A percentile compares a stretch with the other conserved stretches of the same genome.
These are phyloP conservation scores for Nyctanthes arbortristis DNA, from an alignment of 257 asterid species.

Conservation along the genomic window DNA sequence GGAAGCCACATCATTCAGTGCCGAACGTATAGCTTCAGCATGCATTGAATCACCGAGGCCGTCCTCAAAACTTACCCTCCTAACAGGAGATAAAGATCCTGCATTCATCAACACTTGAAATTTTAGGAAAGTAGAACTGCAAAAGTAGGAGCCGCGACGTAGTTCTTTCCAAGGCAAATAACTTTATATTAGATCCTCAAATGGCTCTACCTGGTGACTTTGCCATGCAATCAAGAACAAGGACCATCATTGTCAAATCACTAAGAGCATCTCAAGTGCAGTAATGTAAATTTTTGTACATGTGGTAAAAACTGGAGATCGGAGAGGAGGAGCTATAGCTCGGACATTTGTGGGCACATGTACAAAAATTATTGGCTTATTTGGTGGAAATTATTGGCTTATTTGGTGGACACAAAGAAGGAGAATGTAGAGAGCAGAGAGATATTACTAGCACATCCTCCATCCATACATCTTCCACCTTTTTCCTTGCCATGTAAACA, in stretches of 20 bases:
- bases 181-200: not conserved
- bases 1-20: conserved; percentile 78
- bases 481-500: too few relatives aligned
- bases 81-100: conserved; percentile 69
- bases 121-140: not conserved
- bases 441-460: too few relatives aligned
- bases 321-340: too few relatives aligned
- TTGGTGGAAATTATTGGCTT: too few relatives aligned
- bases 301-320: too few relatives aligned
- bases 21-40: conserved; percentile 80
- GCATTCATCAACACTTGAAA: conserved; percentile 11
- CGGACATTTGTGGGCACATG: too few relatives aligned
- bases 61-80: conserved; percentile 55
- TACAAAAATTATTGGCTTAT: too few relatives aligned
- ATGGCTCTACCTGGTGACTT: not conserved
- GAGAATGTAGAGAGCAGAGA: too few relatives aligned
- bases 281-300: too few relatives aligned
- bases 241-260: not conserved
- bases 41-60: conserved; percentile 48
- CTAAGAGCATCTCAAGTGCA: too few relatives aligned
- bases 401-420: too few relatives aligned
- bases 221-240: not conserved
- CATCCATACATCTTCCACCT: too few relatives aligned
- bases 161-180: not conserved
- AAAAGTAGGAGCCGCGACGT: not conserved